These are phyloP conservation scores for Nymphaea thermarum DNA, from an alignment of 164 flowering plant species.

Conservation along the genomic window DNA sequence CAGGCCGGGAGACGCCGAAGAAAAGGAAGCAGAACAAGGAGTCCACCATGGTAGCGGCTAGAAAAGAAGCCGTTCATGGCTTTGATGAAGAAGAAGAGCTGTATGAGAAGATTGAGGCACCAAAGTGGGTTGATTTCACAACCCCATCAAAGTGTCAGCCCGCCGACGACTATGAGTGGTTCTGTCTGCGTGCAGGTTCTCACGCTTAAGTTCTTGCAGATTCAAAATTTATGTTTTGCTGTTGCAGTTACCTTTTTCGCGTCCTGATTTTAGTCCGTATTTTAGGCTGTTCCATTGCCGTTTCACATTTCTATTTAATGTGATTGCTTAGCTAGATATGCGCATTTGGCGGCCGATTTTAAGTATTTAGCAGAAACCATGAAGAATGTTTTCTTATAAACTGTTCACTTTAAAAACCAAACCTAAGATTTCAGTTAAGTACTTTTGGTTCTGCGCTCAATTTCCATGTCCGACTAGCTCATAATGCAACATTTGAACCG, in stretches of 20 bases:
- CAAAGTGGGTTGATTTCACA: background rate
- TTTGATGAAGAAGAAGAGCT: background rate
- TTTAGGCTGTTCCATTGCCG: too few species aligned
- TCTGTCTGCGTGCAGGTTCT: background rate
- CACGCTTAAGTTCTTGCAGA: background rate
- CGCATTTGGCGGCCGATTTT: too few species aligned
- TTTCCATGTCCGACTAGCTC: background rate
- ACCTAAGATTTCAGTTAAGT: background rate
- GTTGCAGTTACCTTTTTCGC: too few species aligned
- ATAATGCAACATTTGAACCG: background rate
- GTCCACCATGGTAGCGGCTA: background rate
- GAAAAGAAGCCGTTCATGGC: background rate
- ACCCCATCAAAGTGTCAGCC: background rate
- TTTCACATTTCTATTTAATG: too few species aligned
- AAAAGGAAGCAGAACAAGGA: too few species aligned
- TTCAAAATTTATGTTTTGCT: background rate
- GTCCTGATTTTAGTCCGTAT: too few species aligned
- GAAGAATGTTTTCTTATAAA: background rate
- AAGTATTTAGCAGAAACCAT: too few species aligned
- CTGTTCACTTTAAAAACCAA: background rate
- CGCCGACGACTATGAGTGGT: background rate
- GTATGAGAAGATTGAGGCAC: background rate
- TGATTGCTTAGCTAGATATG: too few species aligned
- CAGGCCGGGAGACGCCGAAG: background rate
- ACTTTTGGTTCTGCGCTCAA: background rate